Conservation (phyloP, 2,329 filamentous ascomycete genomes). For the Metarhizium humberi region DNA sequence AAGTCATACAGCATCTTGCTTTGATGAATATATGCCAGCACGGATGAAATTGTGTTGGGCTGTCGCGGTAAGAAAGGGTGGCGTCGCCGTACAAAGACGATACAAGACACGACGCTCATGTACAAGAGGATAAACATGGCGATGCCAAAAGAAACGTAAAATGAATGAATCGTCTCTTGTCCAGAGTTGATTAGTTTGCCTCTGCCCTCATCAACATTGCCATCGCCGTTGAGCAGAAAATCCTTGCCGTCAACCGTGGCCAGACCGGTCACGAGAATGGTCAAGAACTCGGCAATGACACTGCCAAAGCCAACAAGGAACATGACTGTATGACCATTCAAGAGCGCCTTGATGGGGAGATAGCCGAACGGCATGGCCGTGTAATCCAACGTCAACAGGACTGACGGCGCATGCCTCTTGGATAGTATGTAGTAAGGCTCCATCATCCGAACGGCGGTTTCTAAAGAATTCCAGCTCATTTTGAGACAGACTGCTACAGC, state of each 20-base stretch:
- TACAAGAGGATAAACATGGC: slow-evolving; percentile 57
- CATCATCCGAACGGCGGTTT: slow-evolving; percentile 62
- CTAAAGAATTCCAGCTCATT: slow-evolving; percentile 58
- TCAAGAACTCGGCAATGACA: slow-evolving; percentile 64
- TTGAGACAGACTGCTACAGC: slow-evolving; percentile 57
- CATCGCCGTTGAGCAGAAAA: slow-evolving; percentile 33
- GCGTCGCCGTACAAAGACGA: slow-evolving; percentile 53
- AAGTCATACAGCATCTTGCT: slow-evolving; percentile 73
- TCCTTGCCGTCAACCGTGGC: slow-evolving; percentile 54
- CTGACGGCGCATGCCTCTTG: slow-evolving; percentile 53
- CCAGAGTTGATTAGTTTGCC: slow-evolving; percentile 35
- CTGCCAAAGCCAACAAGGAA: slow-evolving; percentile 62
- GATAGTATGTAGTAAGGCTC: slow-evolving; percentile 67
- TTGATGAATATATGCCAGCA: slow-evolving; percentile 71
- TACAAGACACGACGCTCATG: slow-evolving; percentile 47
- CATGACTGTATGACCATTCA: slow-evolving; percentile 56
- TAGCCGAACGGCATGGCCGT: slow-evolving; percentile 61
- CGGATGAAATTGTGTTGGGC: slow-evolving; percentile 67
- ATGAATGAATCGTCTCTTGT: slow-evolving; percentile 53
- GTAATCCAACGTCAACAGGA: slow-evolving; percentile 62
- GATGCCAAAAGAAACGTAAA: slow-evolving; percentile 55
- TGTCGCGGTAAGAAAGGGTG: slow-evolving; percentile 68
- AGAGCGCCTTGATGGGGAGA: slow-evolving; percentile 50
- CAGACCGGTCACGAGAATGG: slow-evolving; percentile 58
- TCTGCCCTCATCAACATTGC: slow-evolving; percentile 6